phyloP scores from a whole-genome alignment of 2,329 filamentous ascomycete genomes.

The Penicillium concentricum region DNA sequence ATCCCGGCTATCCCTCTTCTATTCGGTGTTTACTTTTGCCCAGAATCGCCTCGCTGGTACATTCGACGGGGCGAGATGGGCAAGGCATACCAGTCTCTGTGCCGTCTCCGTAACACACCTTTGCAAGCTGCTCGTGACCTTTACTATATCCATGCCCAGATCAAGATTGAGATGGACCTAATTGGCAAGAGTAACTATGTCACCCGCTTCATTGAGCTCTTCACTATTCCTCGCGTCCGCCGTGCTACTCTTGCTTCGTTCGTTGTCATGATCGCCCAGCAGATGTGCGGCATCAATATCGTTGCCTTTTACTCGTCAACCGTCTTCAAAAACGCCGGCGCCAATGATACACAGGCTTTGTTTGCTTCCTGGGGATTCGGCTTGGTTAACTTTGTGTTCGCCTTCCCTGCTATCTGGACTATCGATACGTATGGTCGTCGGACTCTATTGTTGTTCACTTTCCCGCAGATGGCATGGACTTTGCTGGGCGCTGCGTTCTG shows the following conservation, averaged over 20 bases:
- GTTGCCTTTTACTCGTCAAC: slow-evolving; percentile 74
- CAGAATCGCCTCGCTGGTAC: slow-evolving; percentile 65
- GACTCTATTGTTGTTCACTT: slow-evolving; percentile 62
- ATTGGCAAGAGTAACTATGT: slow-evolving; percentile 55
- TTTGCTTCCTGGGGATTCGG: slow-evolving; percentile 66
- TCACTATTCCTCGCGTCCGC: slow-evolving; percentile 50
- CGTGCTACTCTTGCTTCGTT: slow-evolving; percentile 72
- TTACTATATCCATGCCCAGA: slow-evolving; percentile 59
- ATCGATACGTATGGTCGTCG: slow-evolving; percentile 68
- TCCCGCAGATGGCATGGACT: slow-evolving; percentile 67
- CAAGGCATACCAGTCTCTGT: slow-evolving; percentile 61
- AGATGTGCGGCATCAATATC: slow-evolving; percentile 71
- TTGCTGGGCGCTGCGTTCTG: slow-evolving; percentile 63
- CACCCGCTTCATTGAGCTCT: slow-evolving; percentile 57
- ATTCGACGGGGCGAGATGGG: slow-evolving; percentile 64
- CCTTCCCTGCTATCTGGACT: slow-evolving; percentile 64
- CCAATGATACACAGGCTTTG: slow-evolving; percentile 55
- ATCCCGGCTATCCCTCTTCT: slow-evolving; percentile 64
- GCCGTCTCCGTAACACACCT: slow-evolving; percentile 56
- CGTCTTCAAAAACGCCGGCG: slow-evolving; percentile 55
- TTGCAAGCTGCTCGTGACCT: slow-evolving; percentile 63
- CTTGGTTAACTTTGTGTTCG: slow-evolving; percentile 63
- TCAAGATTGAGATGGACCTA: slow-evolving; percentile 47
- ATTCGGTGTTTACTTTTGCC: slow-evolving; percentile 59
- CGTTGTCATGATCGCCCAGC: slow-evolving; percentile 76